These are phyloP conservation scores for Babesia bigemina DNA, from an alignment of 169 alveolate genomes.

Conservation along the genomic window DNA sequence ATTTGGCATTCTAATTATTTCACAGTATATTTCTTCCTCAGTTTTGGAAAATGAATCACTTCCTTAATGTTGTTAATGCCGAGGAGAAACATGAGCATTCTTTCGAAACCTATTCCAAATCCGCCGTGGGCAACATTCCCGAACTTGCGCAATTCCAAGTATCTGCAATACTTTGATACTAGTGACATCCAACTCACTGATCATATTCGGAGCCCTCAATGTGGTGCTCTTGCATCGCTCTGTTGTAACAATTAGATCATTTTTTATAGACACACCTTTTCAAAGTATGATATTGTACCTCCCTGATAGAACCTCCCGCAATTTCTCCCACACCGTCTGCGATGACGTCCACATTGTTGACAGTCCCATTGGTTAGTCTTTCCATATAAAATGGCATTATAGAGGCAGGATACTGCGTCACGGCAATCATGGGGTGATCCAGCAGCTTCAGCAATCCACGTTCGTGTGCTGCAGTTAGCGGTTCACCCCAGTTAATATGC, in stretches of 20 bases:
- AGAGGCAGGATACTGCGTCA: constrained; percentile 85
- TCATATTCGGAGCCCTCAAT: constrained; percentile 79
- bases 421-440: constrained; percentile 81
- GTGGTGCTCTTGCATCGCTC: constrained; percentile 82
- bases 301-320: constrained; percentile 95
- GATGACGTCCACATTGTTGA: constrained; percentile 94
- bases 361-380: constrained; percentile 86
- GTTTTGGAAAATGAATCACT: constrained; percentile 98
- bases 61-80: constrained; percentile 98
- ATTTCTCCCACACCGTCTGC: constrained; percentile 96
- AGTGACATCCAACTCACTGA: constrained; percentile 29
- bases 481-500: constrained; percentile 77
- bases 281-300: constrained; percentile 83
- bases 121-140: constrained; percentile 98
- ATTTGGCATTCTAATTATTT: constrained; percentile 40
- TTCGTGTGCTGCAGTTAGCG: constrained; percentile 71
- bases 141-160: constrained; percentile 90
- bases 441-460: constrained; percentile 81
- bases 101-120: constrained; percentile 97
- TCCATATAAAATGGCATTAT: constrained; percentile 95
- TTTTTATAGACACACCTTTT: constrained; percentile 32
- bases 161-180: constrained; percentile 52
- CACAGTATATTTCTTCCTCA: constrained; percentile 81
- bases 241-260: no score
- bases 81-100: constrained; percentile 95